phyloP scores from a whole-genome alignment of 495 filamentous ascomycete genomes.

The Xylaria cubensis region DNA sequence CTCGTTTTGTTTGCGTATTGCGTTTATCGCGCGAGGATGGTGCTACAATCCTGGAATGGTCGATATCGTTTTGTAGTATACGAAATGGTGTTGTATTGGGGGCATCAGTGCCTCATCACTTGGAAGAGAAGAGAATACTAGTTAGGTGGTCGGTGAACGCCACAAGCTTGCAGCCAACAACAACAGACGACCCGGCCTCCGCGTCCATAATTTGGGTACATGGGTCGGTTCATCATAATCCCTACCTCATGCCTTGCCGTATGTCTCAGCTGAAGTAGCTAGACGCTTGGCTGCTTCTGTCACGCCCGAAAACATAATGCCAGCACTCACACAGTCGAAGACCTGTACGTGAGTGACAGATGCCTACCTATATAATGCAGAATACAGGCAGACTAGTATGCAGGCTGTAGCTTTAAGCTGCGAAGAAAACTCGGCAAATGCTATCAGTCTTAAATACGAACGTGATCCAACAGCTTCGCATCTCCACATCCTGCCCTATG shows the following conservation, averaged over 20 bases:
- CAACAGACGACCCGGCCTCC: background rate
- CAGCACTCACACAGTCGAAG: background rate
- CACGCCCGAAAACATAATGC: background rate
- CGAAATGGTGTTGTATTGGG: background rate
- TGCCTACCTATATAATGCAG: background rate
- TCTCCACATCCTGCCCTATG: conserved; percentile 2
- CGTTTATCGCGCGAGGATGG: background rate
- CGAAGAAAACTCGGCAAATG: background rate
- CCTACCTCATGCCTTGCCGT: background rate
- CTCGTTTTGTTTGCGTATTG: background rate
- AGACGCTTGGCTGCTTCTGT: background rate
- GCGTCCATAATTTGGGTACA: background rate
- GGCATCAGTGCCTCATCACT: background rate
- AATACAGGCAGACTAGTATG: background rate
- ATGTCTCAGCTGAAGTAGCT: conserved; percentile 7
- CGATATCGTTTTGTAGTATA: background rate
- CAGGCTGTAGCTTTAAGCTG: background rate
- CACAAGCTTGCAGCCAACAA: conserved; percentile 7
- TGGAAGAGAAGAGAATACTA: background rate
- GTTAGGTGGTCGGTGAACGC: background rate
- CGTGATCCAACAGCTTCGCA: background rate
- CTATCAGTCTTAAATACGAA: background rate
- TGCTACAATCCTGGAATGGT: background rate
- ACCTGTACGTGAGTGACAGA: background rate
- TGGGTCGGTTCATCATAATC: background rate